Evolutionary conservation across 78 protist genomes (phyloP).

Genomic region (Andalucia godoyi): DNA sequence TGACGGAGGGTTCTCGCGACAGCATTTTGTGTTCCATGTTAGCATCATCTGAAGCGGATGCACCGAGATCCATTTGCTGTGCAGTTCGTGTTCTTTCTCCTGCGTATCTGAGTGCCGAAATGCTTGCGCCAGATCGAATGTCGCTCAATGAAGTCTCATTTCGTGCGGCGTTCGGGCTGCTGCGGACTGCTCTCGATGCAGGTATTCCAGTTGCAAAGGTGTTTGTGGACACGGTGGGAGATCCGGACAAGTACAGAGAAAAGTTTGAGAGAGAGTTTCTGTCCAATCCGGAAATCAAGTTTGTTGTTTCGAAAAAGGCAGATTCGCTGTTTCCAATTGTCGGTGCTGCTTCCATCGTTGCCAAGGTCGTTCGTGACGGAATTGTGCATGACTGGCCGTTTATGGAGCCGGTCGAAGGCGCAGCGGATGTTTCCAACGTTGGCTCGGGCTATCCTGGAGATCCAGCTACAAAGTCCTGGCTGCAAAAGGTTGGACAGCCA

Average conservation of each 20-base stretch:
- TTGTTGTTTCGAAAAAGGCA: constrained; percentile 40
- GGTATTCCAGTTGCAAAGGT: constrained; percentile 4
- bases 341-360: constrained; percentile 44
- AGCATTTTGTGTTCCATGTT: background rate
- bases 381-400: too few relatives aligned
- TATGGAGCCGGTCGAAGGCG: too few relatives aligned
- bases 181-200: too few relatives aligned
- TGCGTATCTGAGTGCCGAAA: too few relatives aligned
- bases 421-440: background rate
- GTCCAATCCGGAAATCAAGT: constrained; percentile 17
- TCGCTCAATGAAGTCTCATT: too few relatives aligned
- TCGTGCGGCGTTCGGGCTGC: too few relatives aligned
- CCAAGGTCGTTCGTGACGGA: constrained; percentile 44
- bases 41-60: too few relatives aligned
- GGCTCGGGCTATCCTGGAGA: constrained; percentile 28
- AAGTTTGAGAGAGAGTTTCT: background rate
- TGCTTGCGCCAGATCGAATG: background rate
- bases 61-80: too few relatives aligned
- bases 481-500: background rate
- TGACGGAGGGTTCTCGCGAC: background rate
- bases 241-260: background rate
- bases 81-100: too few relatives aligned
- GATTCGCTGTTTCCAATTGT: constrained; percentile 37
- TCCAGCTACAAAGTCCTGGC: background rate
- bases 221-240: constrained; percentile 44